These are phyloP conservation scores for Kwoniella shandongensis DNA, from an alignment of 768 basidiomycete species.

Conservation along the genomic window DNA sequence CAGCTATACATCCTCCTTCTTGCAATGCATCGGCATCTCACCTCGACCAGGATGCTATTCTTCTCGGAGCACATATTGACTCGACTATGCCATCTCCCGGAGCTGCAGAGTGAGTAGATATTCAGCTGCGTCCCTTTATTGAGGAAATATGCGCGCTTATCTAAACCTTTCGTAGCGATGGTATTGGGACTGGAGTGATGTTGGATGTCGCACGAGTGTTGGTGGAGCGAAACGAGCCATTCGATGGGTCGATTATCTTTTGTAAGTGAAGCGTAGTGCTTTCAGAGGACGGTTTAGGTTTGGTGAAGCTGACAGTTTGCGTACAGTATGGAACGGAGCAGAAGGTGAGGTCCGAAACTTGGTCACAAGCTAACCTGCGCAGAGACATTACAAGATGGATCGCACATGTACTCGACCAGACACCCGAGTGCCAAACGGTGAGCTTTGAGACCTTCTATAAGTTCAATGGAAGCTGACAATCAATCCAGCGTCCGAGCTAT, in stretches of 20 bases:
- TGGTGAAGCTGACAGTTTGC: constrained; percentile 5
- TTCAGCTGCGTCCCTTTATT: background rate
- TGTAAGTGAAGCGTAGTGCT: constrained; percentile 58
- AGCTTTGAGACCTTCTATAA: constrained; percentile 44
- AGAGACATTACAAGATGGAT: constrained; percentile 91
- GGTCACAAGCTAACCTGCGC: constrained; percentile 10
- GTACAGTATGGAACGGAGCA: constrained; percentile 84
- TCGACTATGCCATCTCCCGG: constrained; percentile 81
- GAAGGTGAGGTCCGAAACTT: constrained; percentile 57
- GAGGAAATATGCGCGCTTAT: constrained; percentile 57
- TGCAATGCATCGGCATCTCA: constrained; percentile 60
- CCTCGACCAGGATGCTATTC: constrained; percentile 74
- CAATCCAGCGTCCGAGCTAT: constrained; percentile 71
- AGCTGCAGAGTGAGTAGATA: constrained; percentile 48
- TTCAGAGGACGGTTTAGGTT: background rate
- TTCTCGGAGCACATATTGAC: constrained; percentile 87
- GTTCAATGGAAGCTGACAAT: background rate
- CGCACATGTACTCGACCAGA: constrained; percentile 89
- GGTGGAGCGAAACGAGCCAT: constrained; percentile 66
- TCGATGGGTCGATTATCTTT: constrained; percentile 76
- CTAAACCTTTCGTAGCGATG: constrained; percentile 65
- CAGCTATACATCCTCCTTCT: constrained; percentile 53
- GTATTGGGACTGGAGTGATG: constrained; percentile 84
- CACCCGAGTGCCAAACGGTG: constrained; percentile 71
- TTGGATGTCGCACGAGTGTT: constrained; percentile 81